A percentile compares a stretch with the other conserved stretches of the same genome.
Evolutionary conservation across 208 protist species (phyloP).

Genomic region (Blechomonas ayalai): DNA sequence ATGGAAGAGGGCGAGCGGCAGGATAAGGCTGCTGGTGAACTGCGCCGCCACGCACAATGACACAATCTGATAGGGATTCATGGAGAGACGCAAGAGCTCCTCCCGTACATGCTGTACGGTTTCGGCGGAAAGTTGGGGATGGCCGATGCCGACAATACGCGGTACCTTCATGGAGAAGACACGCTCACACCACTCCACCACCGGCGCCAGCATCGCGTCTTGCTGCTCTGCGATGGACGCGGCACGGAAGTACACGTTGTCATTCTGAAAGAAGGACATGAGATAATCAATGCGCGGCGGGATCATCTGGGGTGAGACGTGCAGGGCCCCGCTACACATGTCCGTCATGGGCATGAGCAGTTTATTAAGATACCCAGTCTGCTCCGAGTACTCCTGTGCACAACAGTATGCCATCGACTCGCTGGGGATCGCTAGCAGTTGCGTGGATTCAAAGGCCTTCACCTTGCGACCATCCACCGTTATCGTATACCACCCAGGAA

Average conservation of each 20-base stretch:
- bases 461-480: slow-evolving; percentile 80
- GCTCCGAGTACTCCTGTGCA: slow-evolving; percentile 82
- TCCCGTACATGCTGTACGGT: slow-evolving; percentile 51
- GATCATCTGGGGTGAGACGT: slow-evolving; percentile 84
- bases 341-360: slow-evolving; percentile 88
- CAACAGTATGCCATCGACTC: slow-evolving; percentile 82
- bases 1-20: slow-evolving; percentile 82
- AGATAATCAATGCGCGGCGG: slow-evolving; percentile 85
- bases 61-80: slow-evolving; percentile 91
- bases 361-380: slow-evolving; percentile 78
- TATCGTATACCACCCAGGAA: slow-evolving; percentile 78
- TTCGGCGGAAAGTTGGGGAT: slow-evolving; percentile 60
- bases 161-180: slow-evolving; percentile 74
- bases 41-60: slow-evolving; percentile 86
- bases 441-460: slow-evolving; percentile 79
- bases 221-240: slow-evolving; percentile 66
- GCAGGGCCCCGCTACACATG: slow-evolving; percentile 80
- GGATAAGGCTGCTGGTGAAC: slow-evolving; percentile 87
- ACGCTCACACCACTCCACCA: slow-evolving; percentile 69
- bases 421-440: slow-evolving; percentile 69
- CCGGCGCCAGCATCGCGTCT: slow-evolving; percentile 63
- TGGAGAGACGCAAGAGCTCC: slow-evolving; percentile 56
- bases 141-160: slow-evolving; percentile 77
- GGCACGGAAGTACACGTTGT: slow-evolving; percentile 88
- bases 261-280: slow-evolving; percentile 88